Evolutionary conservation across 1,139 yeast species (phyloP), one percentile per base, ranked within the genome.

Genomic region (Wickerhamiella pararugosa): DNA sequence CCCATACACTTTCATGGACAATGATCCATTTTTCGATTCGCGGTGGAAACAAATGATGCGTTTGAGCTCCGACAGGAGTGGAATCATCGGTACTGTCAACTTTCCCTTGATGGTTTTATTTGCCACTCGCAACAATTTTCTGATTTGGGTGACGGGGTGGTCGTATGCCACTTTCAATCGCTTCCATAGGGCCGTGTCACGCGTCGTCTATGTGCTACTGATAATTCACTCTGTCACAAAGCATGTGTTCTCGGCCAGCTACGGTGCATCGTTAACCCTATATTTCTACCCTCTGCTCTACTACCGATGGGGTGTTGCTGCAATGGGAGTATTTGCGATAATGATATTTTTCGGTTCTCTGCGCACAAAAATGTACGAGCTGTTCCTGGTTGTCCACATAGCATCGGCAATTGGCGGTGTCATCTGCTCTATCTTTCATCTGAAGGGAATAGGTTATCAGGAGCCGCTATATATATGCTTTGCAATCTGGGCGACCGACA

Each of bases 101-200:
- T 58, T 73, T 56, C 82, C 81, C 0, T 52, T 76, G 32, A 53
- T 76, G 28, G 63, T 75, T 25, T 56, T 73, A 32, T 68, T 76
- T 61, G 80, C 79, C 0, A 74, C 80, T 29, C 59, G 84, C 52
- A 76, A 69, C 55, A 77, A 77, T 51, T 53, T 76, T 33, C 56
- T 76, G 9, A 71, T 73, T 41, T 64, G 70, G 65, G 35, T 73
- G 3, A 74, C 83, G 0, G 73, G 79, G 9, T 70, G 80, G 74
- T 71, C 76, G 34, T 77, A 71, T 53, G 61, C 81, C 3, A 69
- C 77, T 0, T 76, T 72, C 51, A 71, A 74, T 67, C 48, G 64
- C 63, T 49, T 70, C 63, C 84, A 78, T 52, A 62, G 79, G 40
- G 78, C 81, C 67, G 53, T 74, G 1, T 68, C 82, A 1, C 60